A percentile compares a stretch with the other conserved stretches of the same genome.
Conservation (phyloP, 352 stramenopile genomes). For the Phytophthora pinifolia region DNA sequence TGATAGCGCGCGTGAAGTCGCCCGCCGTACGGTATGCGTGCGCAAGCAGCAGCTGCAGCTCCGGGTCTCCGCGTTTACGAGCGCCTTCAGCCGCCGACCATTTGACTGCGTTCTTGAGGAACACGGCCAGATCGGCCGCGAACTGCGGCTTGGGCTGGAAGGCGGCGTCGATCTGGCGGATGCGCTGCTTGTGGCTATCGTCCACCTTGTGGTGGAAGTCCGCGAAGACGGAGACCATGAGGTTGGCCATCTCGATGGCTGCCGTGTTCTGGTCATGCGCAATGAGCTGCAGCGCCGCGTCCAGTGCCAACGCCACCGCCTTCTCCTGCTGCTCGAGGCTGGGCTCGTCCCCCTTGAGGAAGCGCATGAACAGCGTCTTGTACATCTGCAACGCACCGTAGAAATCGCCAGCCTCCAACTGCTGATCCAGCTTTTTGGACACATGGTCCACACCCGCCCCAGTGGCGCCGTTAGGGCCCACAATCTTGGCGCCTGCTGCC, state of each 20-base stretch:
- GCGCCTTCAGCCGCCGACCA: constrained; percentile 71
- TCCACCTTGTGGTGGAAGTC: constrained; percentile 75
- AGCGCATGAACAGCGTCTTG: constrained; percentile 89
- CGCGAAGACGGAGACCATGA: constrained; percentile 74
- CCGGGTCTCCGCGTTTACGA: constrained; percentile 73
- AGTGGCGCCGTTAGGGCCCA: constrained; percentile 16
- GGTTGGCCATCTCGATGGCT: constrained; percentile 76
- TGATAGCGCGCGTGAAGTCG: constrained; percentile 66
- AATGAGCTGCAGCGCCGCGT: constrained; percentile 66
- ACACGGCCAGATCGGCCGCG: constrained; percentile 59
- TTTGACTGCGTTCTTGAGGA: constrained; percentile 85
- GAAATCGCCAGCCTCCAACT: constrained; percentile 75
- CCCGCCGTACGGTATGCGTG: constrained; percentile 51
- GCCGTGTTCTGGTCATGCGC: constrained; percentile 77
- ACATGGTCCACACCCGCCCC: constrained; percentile 73
- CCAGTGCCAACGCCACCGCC: constrained; percentile 60
- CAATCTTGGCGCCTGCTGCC: constrained; percentile 51
- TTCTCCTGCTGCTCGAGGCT: constrained; percentile 56
- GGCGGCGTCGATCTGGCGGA: constrained; percentile 61
- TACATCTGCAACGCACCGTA: constrained; percentile 91
- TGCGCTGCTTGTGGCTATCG: constrained; percentile 62
- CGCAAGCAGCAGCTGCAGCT: constrained; percentile 71
- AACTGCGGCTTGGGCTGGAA: constrained; percentile 71
- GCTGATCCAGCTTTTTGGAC: constrained; percentile 68
- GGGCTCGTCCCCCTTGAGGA: constrained; percentile 72